A percentile compares a stretch with the other conserved stretches of the same genome.
Evolutionary conservation across 805 yeast genomes (phyloP).

Genomic region (Schizosaccharomyces lindneri): DNA sequence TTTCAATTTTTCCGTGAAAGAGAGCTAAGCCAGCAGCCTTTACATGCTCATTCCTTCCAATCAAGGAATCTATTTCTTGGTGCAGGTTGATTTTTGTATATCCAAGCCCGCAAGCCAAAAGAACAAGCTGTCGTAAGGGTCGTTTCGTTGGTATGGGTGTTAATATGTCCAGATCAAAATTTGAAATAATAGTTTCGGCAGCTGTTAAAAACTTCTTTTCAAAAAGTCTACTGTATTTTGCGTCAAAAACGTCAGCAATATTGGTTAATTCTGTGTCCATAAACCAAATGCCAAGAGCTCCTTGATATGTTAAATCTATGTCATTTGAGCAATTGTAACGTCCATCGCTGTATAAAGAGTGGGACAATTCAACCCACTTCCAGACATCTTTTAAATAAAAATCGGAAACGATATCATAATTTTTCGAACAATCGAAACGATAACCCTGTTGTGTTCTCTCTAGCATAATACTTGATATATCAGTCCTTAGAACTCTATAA

Average conservation of each 20-base stretch:
- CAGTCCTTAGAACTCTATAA: background rate
- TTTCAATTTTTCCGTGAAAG: constrained; percentile 64
- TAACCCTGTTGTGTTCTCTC: background rate
- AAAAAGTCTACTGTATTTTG: background rate
- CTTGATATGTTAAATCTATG: constrained; percentile 64
- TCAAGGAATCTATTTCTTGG: constrained; percentile 29
- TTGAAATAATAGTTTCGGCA: background rate
- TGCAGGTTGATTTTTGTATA: constrained; percentile 54
- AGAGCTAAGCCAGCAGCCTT: constrained; percentile 97
- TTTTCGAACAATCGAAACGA: background rate
- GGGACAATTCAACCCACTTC: constrained; percentile 70
- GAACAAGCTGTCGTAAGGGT: constrained; percentile 2
- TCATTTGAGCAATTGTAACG: constrained; percentile 11
- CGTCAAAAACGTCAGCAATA: background rate
- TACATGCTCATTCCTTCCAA: constrained; percentile 36
- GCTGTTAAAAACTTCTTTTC: background rate
- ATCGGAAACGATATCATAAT: background rate
- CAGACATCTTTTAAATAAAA: constrained; percentile 48
- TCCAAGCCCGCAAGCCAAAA: constrained; percentile 42
- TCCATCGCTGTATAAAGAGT: constrained; percentile 11
- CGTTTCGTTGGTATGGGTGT: background rate
- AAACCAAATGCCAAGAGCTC: constrained; percentile 69
- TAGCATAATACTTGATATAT: background rate
- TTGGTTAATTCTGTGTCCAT: background rate
- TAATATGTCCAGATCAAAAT: background rate